Evolutionary conservation across 495 filamentous ascomycete genomes (phyloP), one percentile per base, ranked within the genome.

Genomic region (Xylona heveae): DNA sequence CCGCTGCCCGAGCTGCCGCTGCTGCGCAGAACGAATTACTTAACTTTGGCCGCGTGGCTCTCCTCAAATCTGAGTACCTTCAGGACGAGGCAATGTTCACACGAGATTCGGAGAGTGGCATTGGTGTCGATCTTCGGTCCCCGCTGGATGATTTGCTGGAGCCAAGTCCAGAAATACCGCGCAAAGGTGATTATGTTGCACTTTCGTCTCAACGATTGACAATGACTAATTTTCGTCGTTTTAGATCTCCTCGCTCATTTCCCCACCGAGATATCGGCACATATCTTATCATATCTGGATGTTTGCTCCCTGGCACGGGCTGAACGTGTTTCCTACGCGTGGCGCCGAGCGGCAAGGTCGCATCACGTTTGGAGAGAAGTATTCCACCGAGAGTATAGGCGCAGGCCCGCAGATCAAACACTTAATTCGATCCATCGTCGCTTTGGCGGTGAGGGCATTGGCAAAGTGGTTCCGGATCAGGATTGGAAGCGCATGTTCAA

Each of bases 401-500:
- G 40, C 49, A 24, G 44, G 63, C 44, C 54, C 46, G 28, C 58
- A 58, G 39, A 49, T 44, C 32, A 58, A 59, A 52, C 50, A 19
- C 38, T 51, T 19, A 39, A 39, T 28, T 23, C 31, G 7, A 6
- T 22, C 12, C 10, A 24, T 15, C n/a, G 10, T 10, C 33, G 20
- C 14, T 43, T 51, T 28, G 44, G 52, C 25, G 38, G 51, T 36
- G 28, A 38, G 0, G 70, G 68, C 6, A 36, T 66, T 28, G 66
- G 68, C 4, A 62, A 64, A 42, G 37, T 49, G 18, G 37, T 47
- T 15, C 54, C 57, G 4, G 52, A 62, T 34, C 67, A 72, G 33
- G 65, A 92, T 44, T 97, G 85, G 85, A 82, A 82, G 57, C 62
- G 67, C 34, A 78, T 92, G 53, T 90, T 78, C 49, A 54, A 68